Conservation (phyloP, 2,329 filamentous ascomycete genomes). For the Aurifilum marmelostoma region DNA sequence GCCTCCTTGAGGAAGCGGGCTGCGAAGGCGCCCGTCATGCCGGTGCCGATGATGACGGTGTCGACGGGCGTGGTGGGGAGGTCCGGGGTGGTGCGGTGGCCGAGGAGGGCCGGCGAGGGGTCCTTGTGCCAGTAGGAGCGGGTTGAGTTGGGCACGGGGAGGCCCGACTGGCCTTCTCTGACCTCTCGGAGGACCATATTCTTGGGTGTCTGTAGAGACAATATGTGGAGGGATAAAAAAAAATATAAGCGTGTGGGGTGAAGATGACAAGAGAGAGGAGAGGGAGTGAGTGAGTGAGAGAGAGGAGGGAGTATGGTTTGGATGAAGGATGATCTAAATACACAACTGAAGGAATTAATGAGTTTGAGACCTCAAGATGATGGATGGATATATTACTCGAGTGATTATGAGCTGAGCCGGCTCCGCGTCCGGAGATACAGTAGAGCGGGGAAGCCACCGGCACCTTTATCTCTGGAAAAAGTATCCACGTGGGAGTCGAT, state of each 20-base stretch:
- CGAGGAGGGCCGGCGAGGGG: conserved; percentile 64
- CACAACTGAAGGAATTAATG: no score
- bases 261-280: no score
- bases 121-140: conserved; percentile 75
- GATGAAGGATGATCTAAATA: no score
- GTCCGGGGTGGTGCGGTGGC: conserved; percentile 67
- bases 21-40: conserved; percentile 75
- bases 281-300: no score
- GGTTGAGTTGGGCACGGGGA: conserved; percentile 65
- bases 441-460: conserved; percentile 9
- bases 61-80: conserved; percentile 64
- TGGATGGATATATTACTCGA: no score
- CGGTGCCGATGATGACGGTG: conserved; percentile 73
- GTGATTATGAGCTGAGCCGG: neutral
- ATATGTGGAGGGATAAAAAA: neutral
- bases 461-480: neutral
- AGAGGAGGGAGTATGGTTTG: no score
- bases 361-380: no score
- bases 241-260: no score
- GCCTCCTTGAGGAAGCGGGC: conserved; percentile 62
- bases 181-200: conserved; percentile 33
- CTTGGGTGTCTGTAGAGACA: neutral
- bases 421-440: neutral
- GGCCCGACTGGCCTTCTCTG: conserved; percentile 47
- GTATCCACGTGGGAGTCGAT: neutral